These are phyloP conservation scores for Bjerkandera adusta DNA, from an alignment of 1,284 basidiomycete genomes.

Conservation along the genomic window DNA sequence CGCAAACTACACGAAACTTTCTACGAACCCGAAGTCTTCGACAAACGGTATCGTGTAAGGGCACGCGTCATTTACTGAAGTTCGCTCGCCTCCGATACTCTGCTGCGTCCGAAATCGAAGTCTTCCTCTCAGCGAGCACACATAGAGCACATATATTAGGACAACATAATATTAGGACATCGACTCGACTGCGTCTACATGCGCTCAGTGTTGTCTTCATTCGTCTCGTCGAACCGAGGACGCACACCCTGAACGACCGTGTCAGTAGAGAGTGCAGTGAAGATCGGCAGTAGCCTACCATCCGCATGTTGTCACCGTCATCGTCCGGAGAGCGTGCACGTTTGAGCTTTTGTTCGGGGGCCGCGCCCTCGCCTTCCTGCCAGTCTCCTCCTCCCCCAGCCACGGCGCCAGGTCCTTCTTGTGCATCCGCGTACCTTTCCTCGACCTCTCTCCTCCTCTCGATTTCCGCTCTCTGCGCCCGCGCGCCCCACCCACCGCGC, in stretches of 20 bases:
- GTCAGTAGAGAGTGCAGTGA: conserved; percentile 12
- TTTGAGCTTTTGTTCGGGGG: conserved; percentile 43
- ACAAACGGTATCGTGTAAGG: conserved; percentile 44
- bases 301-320: conserved; percentile 54
- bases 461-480: conserved; percentile 75
- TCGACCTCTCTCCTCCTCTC: conserved; percentile 84
- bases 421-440: conserved; percentile 86
- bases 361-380: conserved; percentile 57
- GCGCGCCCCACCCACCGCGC: conserved; percentile 94
- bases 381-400: conserved; percentile 85
- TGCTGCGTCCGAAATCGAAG: neutral
- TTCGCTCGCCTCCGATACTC: neutral
- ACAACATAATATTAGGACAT: conserved; percentile 7
- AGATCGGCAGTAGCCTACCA: conserved; percentile 39
- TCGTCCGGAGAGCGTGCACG: conserved; percentile 70
- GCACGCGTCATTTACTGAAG: conserved; percentile 60
- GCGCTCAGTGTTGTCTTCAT: conserved; percentile 56
- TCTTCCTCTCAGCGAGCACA: no score
- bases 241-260: conserved; percentile 34
- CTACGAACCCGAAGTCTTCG: conserved; percentile 36
- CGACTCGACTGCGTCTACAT: conserved; percentile 42
- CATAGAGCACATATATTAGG: conserved; percentile 15
- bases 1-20: conserved; percentile 60
- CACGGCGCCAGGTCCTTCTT: conserved; percentile 76
- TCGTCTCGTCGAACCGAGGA: conserved; percentile 55